phyloP scores from a whole-genome alignment of 495 filamentous ascomycete genomes.

The Xylaria sp. region DNA sequence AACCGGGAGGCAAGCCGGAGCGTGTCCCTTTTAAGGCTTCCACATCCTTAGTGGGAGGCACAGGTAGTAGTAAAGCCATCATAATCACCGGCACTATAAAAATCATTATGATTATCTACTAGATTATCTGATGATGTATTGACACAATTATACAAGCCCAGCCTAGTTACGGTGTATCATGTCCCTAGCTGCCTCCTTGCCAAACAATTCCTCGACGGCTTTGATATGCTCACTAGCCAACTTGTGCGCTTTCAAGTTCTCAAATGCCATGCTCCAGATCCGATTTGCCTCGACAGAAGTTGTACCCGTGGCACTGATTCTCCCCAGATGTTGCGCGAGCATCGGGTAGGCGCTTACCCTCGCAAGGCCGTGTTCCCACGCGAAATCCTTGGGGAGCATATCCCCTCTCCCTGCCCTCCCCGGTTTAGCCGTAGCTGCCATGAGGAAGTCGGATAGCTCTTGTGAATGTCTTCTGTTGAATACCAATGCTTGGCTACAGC shows the following conservation, averaged over 20 bases:
- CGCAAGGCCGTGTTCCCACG: constrained; percentile 39
- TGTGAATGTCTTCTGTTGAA: constrained; percentile 49
- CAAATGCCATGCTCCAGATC: constrained; percentile 46
- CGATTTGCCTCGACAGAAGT: constrained; percentile 38
- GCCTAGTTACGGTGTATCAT: constrained; percentile 23
- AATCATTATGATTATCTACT: not conserved
- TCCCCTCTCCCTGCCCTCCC: constrained; percentile 34
- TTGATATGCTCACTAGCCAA: constrained; percentile 34
- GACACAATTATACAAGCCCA: not conserved
- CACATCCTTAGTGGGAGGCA: too few relatives aligned
- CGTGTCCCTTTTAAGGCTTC: too few relatives aligned
- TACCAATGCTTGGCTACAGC: constrained; percentile 55
- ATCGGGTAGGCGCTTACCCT: constrained; percentile 44
- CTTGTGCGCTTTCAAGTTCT: constrained; percentile 35
- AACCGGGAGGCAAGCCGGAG: too few relatives aligned
- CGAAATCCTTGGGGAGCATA: constrained; percentile 43
- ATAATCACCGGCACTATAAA: too few relatives aligned
- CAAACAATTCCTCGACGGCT: constrained; percentile 37
- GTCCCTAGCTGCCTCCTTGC: constrained; percentile 31
- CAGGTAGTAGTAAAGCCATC: too few relatives aligned
- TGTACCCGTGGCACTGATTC: constrained; percentile 41
- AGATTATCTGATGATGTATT: not conserved
- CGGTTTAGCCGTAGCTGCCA: constrained; percentile 25
- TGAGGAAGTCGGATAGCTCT: constrained; percentile 39
- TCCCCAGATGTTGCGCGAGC: constrained; percentile 40